Conservation (phyloP, 176 grass and related monocot species). For the Raddia guianensis region DNA sequence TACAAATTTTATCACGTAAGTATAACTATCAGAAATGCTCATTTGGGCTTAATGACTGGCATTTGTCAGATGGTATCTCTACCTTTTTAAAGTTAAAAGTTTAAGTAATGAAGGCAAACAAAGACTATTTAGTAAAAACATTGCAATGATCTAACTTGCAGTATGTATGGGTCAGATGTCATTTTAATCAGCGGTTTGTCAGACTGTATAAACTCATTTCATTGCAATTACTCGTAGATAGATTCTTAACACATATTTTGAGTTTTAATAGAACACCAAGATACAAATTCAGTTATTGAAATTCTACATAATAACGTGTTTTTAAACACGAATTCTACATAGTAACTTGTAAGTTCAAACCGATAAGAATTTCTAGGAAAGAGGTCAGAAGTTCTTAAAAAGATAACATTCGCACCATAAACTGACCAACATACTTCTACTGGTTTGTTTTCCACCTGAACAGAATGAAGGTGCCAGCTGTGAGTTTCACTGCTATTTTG, state of each 20-base stretch:
- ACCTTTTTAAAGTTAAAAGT: not conserved
- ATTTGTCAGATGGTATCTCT: not conserved
- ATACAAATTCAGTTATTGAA: not conserved
- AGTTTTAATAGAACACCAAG: not conserved
- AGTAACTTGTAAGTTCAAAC: conserved; percentile 8
- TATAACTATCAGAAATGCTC: not conserved
- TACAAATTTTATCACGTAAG: not conserved
- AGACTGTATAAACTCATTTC: not conserved
- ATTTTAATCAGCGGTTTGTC: not conserved
- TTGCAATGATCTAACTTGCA: not conserved
- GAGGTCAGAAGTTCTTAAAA: not conserved
- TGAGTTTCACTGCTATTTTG: conserved; percentile 11
- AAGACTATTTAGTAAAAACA: not conserved
- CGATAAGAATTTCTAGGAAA: not conserved
- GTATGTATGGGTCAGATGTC: not conserved
- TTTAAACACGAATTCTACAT: not conserved
- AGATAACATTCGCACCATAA: not conserved
- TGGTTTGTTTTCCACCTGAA: conserved; percentile 6
- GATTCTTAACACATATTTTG: not conserved
- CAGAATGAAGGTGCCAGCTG: not conserved
- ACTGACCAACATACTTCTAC: not conserved
- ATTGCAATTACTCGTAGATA: conserved; percentile 3
- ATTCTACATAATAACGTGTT: not conserved
- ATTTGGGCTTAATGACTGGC: conserved; percentile 8
- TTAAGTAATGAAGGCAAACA: conserved; percentile 18